Evolutionary conservation across 306 rosid species (phyloP), one percentile per base, ranked within the genome.

Genomic region (Geum urbanum): DNA sequence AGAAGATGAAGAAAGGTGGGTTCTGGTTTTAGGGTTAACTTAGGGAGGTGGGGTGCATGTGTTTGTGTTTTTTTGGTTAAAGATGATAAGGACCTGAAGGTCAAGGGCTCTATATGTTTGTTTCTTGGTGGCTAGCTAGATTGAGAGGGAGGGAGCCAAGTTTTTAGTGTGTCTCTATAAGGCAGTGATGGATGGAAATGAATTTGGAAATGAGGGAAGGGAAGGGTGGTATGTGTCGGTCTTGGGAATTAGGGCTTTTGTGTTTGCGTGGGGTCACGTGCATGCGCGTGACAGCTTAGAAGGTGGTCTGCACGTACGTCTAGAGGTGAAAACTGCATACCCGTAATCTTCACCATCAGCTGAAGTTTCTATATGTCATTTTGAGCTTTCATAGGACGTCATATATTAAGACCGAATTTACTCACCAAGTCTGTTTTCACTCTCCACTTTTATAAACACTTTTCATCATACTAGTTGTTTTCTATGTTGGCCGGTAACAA

Each of bases 191-290:
- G 16, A 39, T 10, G 8, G 18, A 39, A 52, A 37, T n/a, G 72
- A 18, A 11, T 15, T 8, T 6, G 27, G 50, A 52, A 50, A 48
- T 66, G 71, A 43, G 27, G 27, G 16, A 32, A 18, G 3, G 37
- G 37, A 10, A 24, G 20, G 14, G 50, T 18, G 53, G 50, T 50
- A 5, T 13, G 41, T 69, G 64, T 69, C 64, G 44, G 53, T 55
- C 73, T 69, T 69, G 53, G 53, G 54, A 69, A 55, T 69, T 69
- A 69, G 73, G 73, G 73, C 54, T 69, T 69, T 40, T 11, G 8
- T 24, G 8, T 22, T 69, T 14, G 63, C 16, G 41, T 54, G 43
- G 64, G 43, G 54, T 55, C 41, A 27, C 61, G 63, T 69, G 73
- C 52, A 58, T 32, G 51, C 63, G 61, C 32, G 27, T 49, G 63